These are phyloP conservation scores for Microstegium vimineum DNA, from an alignment of 176 grass and related monocot species.

Conservation along the genomic window DNA sequence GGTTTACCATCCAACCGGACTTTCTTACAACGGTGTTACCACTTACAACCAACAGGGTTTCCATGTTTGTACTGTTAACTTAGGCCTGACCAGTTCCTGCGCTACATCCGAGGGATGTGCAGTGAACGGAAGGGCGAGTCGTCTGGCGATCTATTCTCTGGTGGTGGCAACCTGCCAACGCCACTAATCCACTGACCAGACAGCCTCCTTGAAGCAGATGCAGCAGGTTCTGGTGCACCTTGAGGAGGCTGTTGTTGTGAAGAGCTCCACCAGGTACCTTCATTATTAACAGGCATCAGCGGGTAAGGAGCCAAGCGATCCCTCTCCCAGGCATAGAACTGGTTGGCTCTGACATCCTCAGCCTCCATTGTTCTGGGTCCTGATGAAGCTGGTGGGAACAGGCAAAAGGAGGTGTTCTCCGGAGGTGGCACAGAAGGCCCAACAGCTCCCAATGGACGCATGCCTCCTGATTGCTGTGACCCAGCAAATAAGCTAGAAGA, in stretches of 20 bases:
- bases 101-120: slow-evolving; percentile 30
- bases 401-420: slow-evolving; percentile 29
- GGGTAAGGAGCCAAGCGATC: slow-evolving; percentile 47
- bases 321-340: slow-evolving; percentile 50
- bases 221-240: not conserved
- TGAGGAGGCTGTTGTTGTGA: slow-evolving; percentile 22
- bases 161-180: not conserved
- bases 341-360: slow-evolving; percentile 41
- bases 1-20: not conserved
- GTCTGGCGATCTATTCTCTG: slow-evolving; percentile 9
- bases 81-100: not conserved
- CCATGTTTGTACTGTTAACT: slow-evolving; percentile 10
- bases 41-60: slow-evolving; percentile 24
- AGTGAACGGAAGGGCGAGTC: not conserved
- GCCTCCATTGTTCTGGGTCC: slow-evolving; percentile 26
- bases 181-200: slow-evolving; percentile 19
- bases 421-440: slow-evolving; percentile 11
- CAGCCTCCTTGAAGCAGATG: slow-evolving; percentile 13
- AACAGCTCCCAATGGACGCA: slow-evolving; percentile 14
- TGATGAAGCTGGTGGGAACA: slow-evolving; percentile 37
- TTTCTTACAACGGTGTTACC: not conserved
- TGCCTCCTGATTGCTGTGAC: slow-evolving; percentile 27
- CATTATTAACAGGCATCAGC: slow-evolving; percentile 36
- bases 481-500: slow-evolving; percentile 32
- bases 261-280: slow-evolving; percentile 44